Base-by-base conservation (phyloP, 176 grass and related monocot genomes). In the Chloris gayana region DNA sequence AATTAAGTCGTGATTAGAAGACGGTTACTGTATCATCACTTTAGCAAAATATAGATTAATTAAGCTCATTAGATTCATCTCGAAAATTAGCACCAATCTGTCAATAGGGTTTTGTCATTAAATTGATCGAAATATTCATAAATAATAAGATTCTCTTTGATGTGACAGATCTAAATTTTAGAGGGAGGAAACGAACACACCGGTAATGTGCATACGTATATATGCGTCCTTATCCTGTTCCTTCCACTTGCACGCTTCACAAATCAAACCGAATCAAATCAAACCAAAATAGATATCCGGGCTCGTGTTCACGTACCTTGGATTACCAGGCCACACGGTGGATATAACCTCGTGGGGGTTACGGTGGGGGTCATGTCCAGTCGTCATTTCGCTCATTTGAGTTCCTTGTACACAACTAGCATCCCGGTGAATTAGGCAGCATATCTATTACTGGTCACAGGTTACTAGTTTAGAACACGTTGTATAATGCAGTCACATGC, bases 401-500 rank as follows among this genome's bases (percentile, higher is more conserved):
- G n/a, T 75, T 81, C 63, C 63, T 62, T 22, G 41, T 60, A 30
- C 50, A 46, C 70, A 51, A 17, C 1, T 74, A 14, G 49, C 56
- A 19, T 71, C 21, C 19, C 50, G 22, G 15, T 27, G 22, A 41
- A 51, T 34, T 62, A 49, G 38, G 38, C 54, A 42, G 14, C 60
- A 27, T 41, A 41, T 64, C 31, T 39, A 27, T 22, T 22, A 30
- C 8, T 11, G 32, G 22, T 65, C 50, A 50, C 12, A 25, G 41
- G 30, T 64, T 73, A 6, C 30, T 34, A 74, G 49, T 24, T 56
- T 34, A n/a, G 21, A 51, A 57, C 32, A 17, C 29, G 15, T 27
- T 37, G 9, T 22, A 58, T 58, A 25, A 25, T 25, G 15, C 12
- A 39, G 14, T 30, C 66, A 51, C 9, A 38, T 31, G 7, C 54